Percentiles rank a stretch among this genome's conserved stretches.
Evolutionary conservation across 768 basidiomycete genomes (phyloP).

Genomic region (Russula abietina): DNA sequence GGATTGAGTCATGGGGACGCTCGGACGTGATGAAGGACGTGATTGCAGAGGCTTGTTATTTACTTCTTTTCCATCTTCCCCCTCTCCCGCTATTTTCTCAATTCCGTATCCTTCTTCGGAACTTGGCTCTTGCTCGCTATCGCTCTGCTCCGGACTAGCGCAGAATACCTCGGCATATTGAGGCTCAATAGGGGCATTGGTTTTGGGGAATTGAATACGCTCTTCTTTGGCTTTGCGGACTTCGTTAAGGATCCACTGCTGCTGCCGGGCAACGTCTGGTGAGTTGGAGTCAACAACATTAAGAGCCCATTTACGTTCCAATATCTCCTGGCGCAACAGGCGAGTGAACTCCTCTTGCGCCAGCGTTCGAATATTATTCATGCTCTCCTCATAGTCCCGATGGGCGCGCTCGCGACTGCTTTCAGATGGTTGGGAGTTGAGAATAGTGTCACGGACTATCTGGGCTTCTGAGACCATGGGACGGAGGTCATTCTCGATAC

Average conservation of each 20-base stretch:
- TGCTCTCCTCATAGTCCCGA: no score
- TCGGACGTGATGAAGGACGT: conserved; percentile 10
- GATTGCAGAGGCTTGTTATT: conserved; percentile 3
- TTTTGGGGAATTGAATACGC: neutral
- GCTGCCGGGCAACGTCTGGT: conserved; percentile 21
- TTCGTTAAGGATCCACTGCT: conserved; percentile 23
- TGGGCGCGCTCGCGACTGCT: conserved; percentile 7
- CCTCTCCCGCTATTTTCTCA: conserved; percentile 8
- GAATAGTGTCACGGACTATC: conserved; percentile 7
- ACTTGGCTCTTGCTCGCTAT: neutral
- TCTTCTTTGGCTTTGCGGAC: conserved; percentile 18
- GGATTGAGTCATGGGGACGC: no score
- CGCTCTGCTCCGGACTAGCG: conserved; percentile 2
- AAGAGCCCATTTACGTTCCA: conserved; percentile 22
- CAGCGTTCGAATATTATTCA: no score
- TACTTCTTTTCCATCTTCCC: conserved; percentile 1
- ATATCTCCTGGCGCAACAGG: conserved; percentile 22
- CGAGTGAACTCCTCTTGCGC: no score
- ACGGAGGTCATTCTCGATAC: conserved; percentile 18
- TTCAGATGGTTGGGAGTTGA: conserved; percentile 6
- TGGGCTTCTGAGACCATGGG: conserved; percentile 20
- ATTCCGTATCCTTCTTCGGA: conserved; percentile 7
- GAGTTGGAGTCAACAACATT: conserved; percentile 18
- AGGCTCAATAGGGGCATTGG: neutral
- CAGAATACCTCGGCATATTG: neutral